Percentiles rank a stretch among this genome's conserved stretches.
phyloP scores from a whole-genome alignment of 1,284 basidiomycete species.

The Tylopilus sp. region DNA sequence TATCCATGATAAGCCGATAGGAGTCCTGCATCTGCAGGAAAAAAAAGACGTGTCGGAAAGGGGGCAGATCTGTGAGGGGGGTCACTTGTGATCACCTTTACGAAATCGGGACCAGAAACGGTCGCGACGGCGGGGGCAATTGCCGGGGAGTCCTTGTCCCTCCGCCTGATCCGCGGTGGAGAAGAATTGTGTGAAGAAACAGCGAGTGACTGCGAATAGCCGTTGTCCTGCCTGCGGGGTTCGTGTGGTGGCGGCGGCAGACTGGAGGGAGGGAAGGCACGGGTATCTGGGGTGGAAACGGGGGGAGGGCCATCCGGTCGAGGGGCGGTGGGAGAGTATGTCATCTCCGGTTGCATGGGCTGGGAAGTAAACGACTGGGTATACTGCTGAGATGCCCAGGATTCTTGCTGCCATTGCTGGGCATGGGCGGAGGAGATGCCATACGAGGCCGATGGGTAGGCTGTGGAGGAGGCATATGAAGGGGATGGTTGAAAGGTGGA shows the following conservation, averaged over 20 bases:
- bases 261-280: constrained; percentile 24
- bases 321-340: constrained; percentile 34
- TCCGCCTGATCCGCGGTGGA: constrained; percentile 32
- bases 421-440: constrained; percentile 31
- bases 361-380: constrained; percentile 31
- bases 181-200: constrained; percentile 28
- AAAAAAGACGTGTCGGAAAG: constrained; percentile 16
- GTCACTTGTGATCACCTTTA: constrained; percentile 40
- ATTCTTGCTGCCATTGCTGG: constrained; percentile 35
- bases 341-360: constrained; percentile 30
- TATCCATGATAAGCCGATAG: constrained; percentile 44
- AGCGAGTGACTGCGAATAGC: constrained; percentile 30
- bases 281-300: constrained; percentile 26
- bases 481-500: constrained; percentile 28
- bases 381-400: constrained; percentile 36
- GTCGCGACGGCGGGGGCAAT: constrained; percentile 21
- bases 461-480: constrained; percentile 29
- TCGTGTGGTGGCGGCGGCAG: constrained; percentile 26
- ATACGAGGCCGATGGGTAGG: constrained; percentile 29
- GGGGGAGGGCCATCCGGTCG: constrained; percentile 29
- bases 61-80: constrained; percentile 3
- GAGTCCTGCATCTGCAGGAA: constrained; percentile 45
- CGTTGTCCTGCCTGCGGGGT: constrained; percentile 33
- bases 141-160: constrained; percentile 37
- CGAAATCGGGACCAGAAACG: constrained; percentile 43